A percentile compares a stretch with the other conserved stretches of the same genome.
These are phyloP conservation scores for Syncephalastrum contaminatum DNA, from an alignment of 371 early-diverging fungal genomes.

Conservation along the genomic window DNA sequence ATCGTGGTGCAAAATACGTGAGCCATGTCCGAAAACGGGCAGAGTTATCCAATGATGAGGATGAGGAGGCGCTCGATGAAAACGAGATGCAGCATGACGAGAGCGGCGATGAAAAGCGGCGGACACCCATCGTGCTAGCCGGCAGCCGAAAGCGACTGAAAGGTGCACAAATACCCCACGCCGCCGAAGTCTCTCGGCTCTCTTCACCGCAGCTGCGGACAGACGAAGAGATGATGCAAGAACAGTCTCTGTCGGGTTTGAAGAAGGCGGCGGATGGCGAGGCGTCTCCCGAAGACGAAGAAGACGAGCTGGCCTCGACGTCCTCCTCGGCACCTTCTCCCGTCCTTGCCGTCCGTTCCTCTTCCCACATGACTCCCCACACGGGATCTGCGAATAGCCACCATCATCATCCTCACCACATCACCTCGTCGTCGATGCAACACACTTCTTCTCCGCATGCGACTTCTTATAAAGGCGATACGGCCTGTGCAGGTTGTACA, in stretches of 20 bases:
- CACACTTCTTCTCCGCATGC: too few species aligned
- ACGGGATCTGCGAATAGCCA: background rate
- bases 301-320: constrained; percentile 37
- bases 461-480: too few species aligned
- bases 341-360: constrained; percentile 2
- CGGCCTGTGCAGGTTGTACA: too few species aligned
- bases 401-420: background rate
- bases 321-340: constrained; percentile 32
- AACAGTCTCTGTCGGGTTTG: background rate
- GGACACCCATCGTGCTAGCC: constrained; percentile 15
- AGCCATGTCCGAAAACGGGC: background rate
- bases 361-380: background rate
- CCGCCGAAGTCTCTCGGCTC: background rate
- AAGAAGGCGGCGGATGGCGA: constrained; percentile 7
- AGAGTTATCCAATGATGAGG: constrained; percentile 1
- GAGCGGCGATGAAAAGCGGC: constrained; percentile 7
- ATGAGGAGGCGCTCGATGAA: constrained; percentile 6
- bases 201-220: background rate
- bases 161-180: constrained; percentile 4
- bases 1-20: constrained; percentile 8
- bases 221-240: background rate
- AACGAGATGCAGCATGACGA: constrained; percentile 10
- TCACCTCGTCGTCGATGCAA: too few species aligned
- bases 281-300: constrained; percentile 24
- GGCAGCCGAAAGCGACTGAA: constrained; percentile 15